Evolutionary conservation across 352 stramenopile species (phyloP), one percentile per base, ranked within the genome.

Genomic region (Phytophthora brassicae): DNA sequence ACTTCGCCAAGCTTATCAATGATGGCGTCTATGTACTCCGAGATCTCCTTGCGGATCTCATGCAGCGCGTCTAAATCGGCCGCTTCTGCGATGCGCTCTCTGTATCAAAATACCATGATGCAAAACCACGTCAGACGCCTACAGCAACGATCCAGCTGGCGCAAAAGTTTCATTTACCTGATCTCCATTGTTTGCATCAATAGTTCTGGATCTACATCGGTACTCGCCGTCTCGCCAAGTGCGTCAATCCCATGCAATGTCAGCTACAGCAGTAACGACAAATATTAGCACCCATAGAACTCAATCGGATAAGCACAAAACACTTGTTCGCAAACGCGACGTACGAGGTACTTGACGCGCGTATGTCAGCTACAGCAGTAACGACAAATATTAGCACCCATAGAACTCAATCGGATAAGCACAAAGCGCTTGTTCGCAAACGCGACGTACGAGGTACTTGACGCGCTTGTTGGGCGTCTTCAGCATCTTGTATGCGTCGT

Each of bases 101-200:
- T 95, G 38, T 17, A 60, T n/a, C n/a, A n/a, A n/a, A 49, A 39
- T 8, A 23, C 36, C 36, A 43, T n/a, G 3, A 16, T 38, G 43
- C 29, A 64, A 17, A 50, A 22, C 26, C 24, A 23, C 22, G 26
- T 67, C 28, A 67, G 44, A 29, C 11, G 17, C 35, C 22, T 38
- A 7, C 52, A n/a, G 29, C 26, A 44, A 0, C 16, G 20, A 53
- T 20, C 6, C 31, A 41, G 26, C 16, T 53, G 22, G n/a, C 0
- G 11, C 36, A 43, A 17, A 60, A 16, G 7, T 31, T 44, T 8
- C 1, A 45, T 16, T 14, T 64, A 92, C 86, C 86, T 77, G 45
- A 90, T 86, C 68, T 93, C 86, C 86, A 95, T 95, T 22, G 84
- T 95, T 43, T 89, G 72, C 82, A 93, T 92, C 19, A 95, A 58